phyloP scores from a whole-genome alignment of 441 rosid genomes.

The Syzygium malaccense region DNA sequence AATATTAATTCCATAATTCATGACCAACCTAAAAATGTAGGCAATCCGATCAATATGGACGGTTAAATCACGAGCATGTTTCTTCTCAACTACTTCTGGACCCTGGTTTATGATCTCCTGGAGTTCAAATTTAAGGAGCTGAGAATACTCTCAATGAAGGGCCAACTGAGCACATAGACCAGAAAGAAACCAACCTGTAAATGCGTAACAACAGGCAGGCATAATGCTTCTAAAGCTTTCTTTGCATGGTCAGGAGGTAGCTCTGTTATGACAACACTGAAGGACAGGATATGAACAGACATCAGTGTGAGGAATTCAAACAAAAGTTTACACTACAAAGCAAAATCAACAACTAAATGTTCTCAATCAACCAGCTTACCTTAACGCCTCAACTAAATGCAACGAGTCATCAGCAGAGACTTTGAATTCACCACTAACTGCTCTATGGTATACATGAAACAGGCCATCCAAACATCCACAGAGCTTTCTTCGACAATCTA shows the following conservation, averaged over 20 bases:
- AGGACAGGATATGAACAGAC: conserved; percentile 6
- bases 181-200: conserved; percentile 51
- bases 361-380: conserved; percentile 32
- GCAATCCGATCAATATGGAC: conserved; percentile 97
- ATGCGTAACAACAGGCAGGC: conserved; percentile 80
- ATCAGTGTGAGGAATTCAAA: conserved; percentile 12
- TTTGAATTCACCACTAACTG: conserved; percentile 80
- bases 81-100: conserved; percentile 75
- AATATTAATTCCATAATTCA: conserved; percentile 1
- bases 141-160: conserved; percentile 7
- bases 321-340: conserved; percentile 1
- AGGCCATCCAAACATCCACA: conserved; percentile 77
- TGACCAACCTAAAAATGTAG: conserved; percentile 81
- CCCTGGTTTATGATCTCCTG: conserved; percentile 81
- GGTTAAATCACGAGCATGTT: conserved; percentile 87
- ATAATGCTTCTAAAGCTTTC: conserved; percentile 76
- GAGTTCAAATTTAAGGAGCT: conserved; percentile 11
- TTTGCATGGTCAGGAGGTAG: conserved; percentile 89
- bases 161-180: conserved; percentile 4
- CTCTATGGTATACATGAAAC: conserved; percentile 70
- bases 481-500: conserved; percentile 91
- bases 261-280: conserved; percentile 94
- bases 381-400: conserved; percentile 92
- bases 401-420: conserved; percentile 91
- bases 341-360: conserved; percentile 1